Conservation (phyloP, 768 basidiomycete species). For the Lactarius vividus region DNA sequence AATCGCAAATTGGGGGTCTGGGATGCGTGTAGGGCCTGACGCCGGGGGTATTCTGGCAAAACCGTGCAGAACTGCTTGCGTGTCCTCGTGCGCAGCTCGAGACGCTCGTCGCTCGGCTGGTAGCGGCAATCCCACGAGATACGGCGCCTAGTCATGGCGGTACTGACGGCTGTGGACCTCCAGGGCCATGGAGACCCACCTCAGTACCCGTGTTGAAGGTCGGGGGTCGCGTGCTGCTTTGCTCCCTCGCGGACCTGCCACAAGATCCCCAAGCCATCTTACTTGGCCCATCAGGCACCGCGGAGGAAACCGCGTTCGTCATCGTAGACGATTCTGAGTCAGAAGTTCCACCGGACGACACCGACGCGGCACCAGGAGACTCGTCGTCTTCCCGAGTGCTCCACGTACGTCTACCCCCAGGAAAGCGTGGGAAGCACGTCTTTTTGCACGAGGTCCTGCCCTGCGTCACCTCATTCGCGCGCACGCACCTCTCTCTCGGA, state of each 20-base stretch:
- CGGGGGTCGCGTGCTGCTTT: slow-evolving; percentile 43
- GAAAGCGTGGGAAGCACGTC: slow-evolving; percentile 53
- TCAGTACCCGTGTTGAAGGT: slow-evolving; percentile 39
- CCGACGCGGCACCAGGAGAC: neutral
- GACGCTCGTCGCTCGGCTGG: slow-evolving; percentile 38
- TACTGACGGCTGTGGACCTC: neutral
- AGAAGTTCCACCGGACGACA: neutral
- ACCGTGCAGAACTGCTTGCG: slow-evolving; percentile 48
- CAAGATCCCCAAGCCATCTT: slow-evolving; percentile 14
- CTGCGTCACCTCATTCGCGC: slow-evolving; percentile 46
- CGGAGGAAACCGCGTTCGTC: slow-evolving; percentile 32
- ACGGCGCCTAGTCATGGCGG: neutral
- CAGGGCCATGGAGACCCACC: slow-evolving; percentile 18
- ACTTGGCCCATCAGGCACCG: neutral
- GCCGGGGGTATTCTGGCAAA: slow-evolving; percentile 66
- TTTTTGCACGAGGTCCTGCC: slow-evolving; percentile 53
- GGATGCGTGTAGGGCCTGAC: slow-evolving; percentile 61
- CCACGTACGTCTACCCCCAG: slow-evolving; percentile 35
- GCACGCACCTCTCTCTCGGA: slow-evolving; percentile 37
- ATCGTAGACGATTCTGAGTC: slow-evolving; percentile 30
- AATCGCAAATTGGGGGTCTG: neutral
- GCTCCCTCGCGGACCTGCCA: slow-evolving; percentile 35
- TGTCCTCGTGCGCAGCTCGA: slow-evolving; percentile 50
- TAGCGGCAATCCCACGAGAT: slow-evolving; percentile 13
- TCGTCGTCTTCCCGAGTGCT: slow-evolving; percentile 21